These are phyloP conservation scores for Trichoderma cornu-damae DNA, from an alignment of 2,329 filamentous ascomycete genomes.

Conservation along the genomic window DNA sequence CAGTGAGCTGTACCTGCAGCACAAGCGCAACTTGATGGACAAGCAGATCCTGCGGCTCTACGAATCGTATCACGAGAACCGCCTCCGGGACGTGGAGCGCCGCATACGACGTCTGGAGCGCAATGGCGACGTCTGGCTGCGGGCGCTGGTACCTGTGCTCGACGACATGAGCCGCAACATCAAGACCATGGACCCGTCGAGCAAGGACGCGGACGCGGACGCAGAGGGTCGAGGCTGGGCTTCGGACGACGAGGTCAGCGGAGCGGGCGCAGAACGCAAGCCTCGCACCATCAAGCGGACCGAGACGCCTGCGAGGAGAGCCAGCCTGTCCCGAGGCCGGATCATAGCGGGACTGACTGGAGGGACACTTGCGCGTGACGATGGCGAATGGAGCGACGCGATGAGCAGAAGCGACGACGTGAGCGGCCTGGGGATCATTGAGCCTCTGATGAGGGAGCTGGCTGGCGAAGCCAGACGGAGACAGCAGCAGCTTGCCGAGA, in stretches of 20 bases:
- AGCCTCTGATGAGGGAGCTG: conserved; percentile 43
- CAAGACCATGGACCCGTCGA: conserved; percentile 12
- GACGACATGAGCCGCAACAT: conserved; percentile 40
- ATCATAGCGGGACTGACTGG: conserved; percentile 29
- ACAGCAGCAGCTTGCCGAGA: conserved; percentile 14
- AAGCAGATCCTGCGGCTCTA: conserved; percentile 37
- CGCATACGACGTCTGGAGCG: conserved; percentile 44
- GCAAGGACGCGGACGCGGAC: neutral
- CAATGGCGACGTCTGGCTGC: conserved; percentile 43
- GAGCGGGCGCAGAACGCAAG: conserved; percentile 11
- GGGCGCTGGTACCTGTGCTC: conserved; percentile 42
- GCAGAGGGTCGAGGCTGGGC: conserved; percentile 27
- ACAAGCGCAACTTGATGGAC: conserved; percentile 25
- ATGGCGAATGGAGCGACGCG: conserved; percentile 26
- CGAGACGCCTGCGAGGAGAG: conserved; percentile 22
- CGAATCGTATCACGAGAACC: conserved; percentile 39
- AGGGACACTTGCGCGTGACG: conserved; percentile 9
- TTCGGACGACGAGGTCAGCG: conserved; percentile 31
- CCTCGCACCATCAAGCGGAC: conserved; percentile 18
- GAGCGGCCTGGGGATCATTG: conserved; percentile 38
- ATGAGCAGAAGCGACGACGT: conserved; percentile 28
- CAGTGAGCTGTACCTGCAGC: conserved; percentile 26
- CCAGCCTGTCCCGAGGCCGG: conserved; percentile 29
- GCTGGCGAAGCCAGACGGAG: conserved; percentile 29
- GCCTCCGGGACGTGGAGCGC: conserved; percentile 44